These are phyloP conservation scores for Eucalyptus erythrocorys DNA, from an alignment of 345 rosid species.

Conservation along the genomic window DNA sequence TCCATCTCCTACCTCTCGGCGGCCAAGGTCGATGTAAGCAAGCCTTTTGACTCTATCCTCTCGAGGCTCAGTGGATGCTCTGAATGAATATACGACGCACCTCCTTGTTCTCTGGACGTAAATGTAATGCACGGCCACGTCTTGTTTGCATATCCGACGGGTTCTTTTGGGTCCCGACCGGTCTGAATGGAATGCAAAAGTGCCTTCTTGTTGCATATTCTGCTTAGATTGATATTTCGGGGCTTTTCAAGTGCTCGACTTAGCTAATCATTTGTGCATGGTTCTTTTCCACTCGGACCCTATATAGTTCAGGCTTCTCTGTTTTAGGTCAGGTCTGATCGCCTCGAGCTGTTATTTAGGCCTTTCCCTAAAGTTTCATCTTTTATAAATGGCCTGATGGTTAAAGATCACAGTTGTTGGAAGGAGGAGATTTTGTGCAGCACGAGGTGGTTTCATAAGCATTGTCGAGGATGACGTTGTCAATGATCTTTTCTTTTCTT, in stretches of 20 bases:
- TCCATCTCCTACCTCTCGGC: slow-evolving; percentile 60
- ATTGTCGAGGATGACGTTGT: not conserved
- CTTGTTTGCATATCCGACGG: not conserved
- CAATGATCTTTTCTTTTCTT: not conserved
- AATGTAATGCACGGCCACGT: not conserved
- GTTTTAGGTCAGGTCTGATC: not conserved
- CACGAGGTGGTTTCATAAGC: not conserved
- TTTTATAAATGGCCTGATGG: not conserved
- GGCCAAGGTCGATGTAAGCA: slow-evolving; percentile 53
- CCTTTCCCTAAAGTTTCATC: not conserved
- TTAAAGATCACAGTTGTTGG: not conserved
- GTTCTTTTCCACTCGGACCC: not conserved
- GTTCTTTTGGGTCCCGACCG: not conserved
- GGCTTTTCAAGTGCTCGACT: not conserved
- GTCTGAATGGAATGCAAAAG: not conserved
- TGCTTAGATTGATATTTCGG: not conserved
- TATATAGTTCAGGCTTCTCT: not conserved
- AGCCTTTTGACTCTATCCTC: not conserved
- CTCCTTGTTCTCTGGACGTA: not conserved
- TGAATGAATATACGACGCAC: not conserved
- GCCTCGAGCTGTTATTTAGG: not conserved
- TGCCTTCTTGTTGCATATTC: not conserved
- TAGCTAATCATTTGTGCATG: not conserved
- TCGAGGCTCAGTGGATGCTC: not conserved
- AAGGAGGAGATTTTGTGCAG: not conserved